Evolutionary conservation across 2,329 filamentous ascomycete genomes (phyloP).

Genomic region (Hypoxylon sp.): DNA sequence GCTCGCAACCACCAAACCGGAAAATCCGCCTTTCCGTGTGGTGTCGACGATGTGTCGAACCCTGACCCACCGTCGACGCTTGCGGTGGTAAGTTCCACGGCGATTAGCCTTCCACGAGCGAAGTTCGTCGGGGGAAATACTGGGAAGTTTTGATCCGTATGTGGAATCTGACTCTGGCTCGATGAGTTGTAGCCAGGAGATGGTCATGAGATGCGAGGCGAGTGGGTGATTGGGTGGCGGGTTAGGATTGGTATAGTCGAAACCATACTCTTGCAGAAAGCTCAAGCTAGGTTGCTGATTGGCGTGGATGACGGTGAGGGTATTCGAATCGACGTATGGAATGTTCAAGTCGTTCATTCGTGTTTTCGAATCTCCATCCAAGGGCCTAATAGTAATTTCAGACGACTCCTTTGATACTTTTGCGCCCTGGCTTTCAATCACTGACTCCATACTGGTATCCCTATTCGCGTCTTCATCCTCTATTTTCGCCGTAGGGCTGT

Average conservation of each 20-base stretch:
- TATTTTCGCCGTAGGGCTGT: background rate
- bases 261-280: conserved; percentile 88
- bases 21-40: conserved; percentile 78
- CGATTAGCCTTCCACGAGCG: conserved; percentile 81
- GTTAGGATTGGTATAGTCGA: conserved; percentile 73
- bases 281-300: conserved; percentile 89
- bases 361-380: conserved; percentile 20
- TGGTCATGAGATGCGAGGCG: conserved; percentile 78
- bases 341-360: conserved; percentile 62
- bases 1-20: conserved; percentile 83
- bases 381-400: conserved; percentile 18
- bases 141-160: conserved; percentile 72
- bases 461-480: background rate
- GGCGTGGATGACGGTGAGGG: conserved; percentile 80
- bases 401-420: conserved; percentile 21
- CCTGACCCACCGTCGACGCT: conserved; percentile 82
- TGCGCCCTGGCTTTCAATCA: conserved; percentile 1
- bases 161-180: conserved; percentile 77
- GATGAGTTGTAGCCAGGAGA: conserved; percentile 93
- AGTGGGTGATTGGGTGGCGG: conserved; percentile 77
- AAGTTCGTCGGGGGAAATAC: conserved; percentile 67
- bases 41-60: conserved; percentile 77
- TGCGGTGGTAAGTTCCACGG: conserved; percentile 86
- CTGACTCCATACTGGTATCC: background rate
- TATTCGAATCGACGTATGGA: conserved; percentile 75